Evolutionary conservation across 2,329 filamentous ascomycete species (phyloP).

Genomic region (Cercospora sojina): DNA sequence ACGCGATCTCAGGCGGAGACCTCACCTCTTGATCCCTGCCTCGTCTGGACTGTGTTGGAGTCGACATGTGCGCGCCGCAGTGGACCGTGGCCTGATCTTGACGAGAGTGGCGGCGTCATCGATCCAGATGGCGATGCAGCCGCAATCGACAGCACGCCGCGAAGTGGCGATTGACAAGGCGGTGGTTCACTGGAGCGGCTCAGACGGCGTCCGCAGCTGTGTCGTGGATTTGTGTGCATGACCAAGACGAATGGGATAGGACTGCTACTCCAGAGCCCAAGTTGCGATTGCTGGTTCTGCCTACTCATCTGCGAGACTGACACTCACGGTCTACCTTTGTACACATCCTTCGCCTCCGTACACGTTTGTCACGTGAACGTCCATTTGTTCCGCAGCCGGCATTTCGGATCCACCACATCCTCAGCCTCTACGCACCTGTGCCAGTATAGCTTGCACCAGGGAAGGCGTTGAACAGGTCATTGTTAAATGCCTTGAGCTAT

Average conservation of each 20-base stretch:
- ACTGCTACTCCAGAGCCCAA: neutral
- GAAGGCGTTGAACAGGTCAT: neutral
- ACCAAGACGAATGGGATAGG: neutral
- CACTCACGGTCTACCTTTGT: no score
- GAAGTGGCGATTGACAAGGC: neutral
- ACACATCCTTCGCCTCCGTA: no score
- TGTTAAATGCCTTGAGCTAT: neutral
- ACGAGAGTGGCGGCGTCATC: neutral
- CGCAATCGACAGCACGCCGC: neutral
- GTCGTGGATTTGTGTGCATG: neutral
- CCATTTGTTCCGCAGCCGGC: no score
- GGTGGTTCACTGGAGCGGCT: neutral
- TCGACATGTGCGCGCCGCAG: neutral
- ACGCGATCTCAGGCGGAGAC: neutral
- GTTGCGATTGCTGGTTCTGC: neutral
- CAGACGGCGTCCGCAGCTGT: neutral
- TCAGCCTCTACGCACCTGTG: neutral
- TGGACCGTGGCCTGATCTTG: neutral
- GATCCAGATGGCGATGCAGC: neutral
- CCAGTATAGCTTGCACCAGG: neutral
- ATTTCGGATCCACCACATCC: neutral
- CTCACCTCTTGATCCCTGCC: constrained; percentile 8
- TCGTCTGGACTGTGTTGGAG: neutral
- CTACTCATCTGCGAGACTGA: neutral
- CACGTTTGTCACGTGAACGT: no score